Percentiles rank a stretch among this genome's conserved stretches.
These are phyloP conservation scores for Pyrenophora teres DNA, from an alignment of 2,329 filamentous ascomycete genomes.

Conservation along the genomic window DNA sequence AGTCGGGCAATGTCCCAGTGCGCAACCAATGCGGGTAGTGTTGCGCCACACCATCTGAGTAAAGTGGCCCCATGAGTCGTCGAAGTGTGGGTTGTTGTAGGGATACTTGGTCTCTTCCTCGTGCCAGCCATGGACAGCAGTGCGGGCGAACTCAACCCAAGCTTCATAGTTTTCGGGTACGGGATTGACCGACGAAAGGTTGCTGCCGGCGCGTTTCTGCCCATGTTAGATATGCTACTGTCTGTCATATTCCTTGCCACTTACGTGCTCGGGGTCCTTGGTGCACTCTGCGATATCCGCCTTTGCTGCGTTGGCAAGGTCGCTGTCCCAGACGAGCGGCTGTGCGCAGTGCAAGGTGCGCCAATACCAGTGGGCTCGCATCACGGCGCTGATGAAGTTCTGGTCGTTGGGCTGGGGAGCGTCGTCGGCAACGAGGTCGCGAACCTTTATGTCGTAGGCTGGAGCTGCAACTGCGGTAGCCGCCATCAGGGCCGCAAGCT, in stretches of 20 bases:
- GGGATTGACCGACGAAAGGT: constrained; percentile 37
- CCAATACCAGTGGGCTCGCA: constrained; percentile 47
- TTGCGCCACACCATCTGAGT: constrained; percentile 49
- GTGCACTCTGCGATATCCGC: constrained; percentile 34
- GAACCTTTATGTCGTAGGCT: constrained; percentile 16
- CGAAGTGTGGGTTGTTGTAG: constrained; percentile 37
- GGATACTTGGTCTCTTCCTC: constrained; percentile 44
- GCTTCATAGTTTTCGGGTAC: constrained; percentile 27
- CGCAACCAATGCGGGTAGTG: constrained; percentile 43
- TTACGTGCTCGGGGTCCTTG: constrained; percentile 33
- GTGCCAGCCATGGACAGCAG: constrained; percentile 42
- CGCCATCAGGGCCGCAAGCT: constrained; percentile 26
- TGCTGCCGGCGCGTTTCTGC: constrained; percentile 40
- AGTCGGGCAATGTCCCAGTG: constrained; percentile 35
- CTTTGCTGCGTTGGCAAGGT: constrained; percentile 33
- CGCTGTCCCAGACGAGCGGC: constrained; percentile 39
- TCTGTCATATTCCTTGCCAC: background rate
- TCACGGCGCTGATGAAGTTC: constrained; percentile 39
- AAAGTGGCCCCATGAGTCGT: constrained; percentile 44
- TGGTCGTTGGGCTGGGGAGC: constrained; percentile 35
- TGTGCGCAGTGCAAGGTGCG: constrained; percentile 44
- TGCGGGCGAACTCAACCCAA: constrained; percentile 39
- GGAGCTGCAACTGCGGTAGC: constrained; percentile 32
- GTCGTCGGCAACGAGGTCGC: constrained; percentile 22
- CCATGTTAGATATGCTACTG: constrained; percentile 7